These are phyloP conservation scores for Fusarium secorum DNA, from an alignment of 2,329 filamentous ascomycete species.

Conservation along the genomic window DNA sequence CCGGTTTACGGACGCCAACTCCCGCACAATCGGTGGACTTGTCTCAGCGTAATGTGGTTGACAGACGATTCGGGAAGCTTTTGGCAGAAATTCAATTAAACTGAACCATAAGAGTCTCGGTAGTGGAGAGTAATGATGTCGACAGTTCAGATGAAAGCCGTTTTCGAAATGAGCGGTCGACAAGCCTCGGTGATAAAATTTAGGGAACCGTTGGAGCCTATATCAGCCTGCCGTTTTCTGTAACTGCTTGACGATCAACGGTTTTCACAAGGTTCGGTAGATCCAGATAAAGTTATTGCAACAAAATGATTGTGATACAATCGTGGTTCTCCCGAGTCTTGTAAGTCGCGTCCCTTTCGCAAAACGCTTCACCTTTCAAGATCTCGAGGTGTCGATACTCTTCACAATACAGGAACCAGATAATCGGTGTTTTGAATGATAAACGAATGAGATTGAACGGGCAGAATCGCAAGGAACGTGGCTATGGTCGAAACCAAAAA, in stretches of 20 bases:
- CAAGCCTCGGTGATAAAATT: conserved; percentile 21
- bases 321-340: conserved; percentile 12
- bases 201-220: conserved; percentile 24
- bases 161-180: conserved; percentile 4
- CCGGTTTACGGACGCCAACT: conserved; percentile 19
- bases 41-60: conserved; percentile 39
- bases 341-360: conserved; percentile 13
- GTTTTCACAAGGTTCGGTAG: conserved; percentile 13
- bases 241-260: conserved; percentile 21
- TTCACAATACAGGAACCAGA: not conserved
- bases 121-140: not conserved
- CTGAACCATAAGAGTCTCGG: conserved; percentile 17
- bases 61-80: conserved; percentile 19
- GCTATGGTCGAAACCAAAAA: conserved; percentile 16
- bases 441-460: conserved; percentile 36
- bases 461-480: conserved; percentile 33
- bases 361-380: not conserved
- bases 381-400: not conserved
- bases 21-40: conserved; percentile 22
- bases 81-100: conserved; percentile 13
- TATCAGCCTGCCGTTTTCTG: conserved; percentile 6
- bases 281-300: conserved; percentile 1
- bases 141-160: conserved; percentile 1
- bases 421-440: not conserved
- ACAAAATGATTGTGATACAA: conserved; percentile 12